These are phyloP conservation scores for Neocucurbitaria cava DNA, from an alignment of 2,329 filamentous ascomycete genomes.

Conservation along the genomic window DNA sequence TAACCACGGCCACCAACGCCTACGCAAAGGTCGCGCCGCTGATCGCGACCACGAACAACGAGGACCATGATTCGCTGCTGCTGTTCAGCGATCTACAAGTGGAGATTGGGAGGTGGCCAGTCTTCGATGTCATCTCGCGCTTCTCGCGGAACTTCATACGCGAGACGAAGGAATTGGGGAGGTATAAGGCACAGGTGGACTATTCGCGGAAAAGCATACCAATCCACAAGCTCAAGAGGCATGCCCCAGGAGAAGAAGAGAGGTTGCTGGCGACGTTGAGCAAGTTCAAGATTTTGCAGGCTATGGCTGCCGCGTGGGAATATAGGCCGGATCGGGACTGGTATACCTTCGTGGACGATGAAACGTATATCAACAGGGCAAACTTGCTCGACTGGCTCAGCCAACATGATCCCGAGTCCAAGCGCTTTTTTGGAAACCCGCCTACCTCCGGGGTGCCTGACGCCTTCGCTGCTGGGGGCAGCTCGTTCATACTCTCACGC, in stretches of 20 bases:
- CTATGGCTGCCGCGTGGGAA: constrained; percentile 44
- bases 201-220: constrained; percentile 40
- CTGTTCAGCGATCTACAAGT: constrained; percentile 50
- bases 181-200: constrained; percentile 45
- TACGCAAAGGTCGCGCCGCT: constrained; percentile 59
- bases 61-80: constrained; percentile 45
- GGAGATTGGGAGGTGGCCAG: constrained; percentile 38
- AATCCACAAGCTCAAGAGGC: constrained; percentile 25
- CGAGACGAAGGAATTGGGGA: constrained; percentile 42
- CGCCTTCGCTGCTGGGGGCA: constrained; percentile 61
- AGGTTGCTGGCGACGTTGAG: constrained; percentile 32
- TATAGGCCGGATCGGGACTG: constrained; percentile 59
- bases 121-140: constrained; percentile 48
- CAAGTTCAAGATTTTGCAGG: constrained; percentile 50
- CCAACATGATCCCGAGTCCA: constrained; percentile 56
- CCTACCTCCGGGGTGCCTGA: constrained; percentile 42
- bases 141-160: constrained; percentile 37
- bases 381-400: constrained; percentile 62
- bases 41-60: constrained; percentile 30
- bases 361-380: constrained; percentile 64
- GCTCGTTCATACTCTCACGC: constrained; percentile 60
- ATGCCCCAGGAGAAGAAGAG: constrained; percentile 27
- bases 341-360: constrained; percentile 67
- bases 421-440: constrained; percentile 60
- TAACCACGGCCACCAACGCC: constrained; percentile 64